A percentile compares a stretch with the other conserved stretches of the same genome.
These are phyloP conservation scores for Saccharomycopsis lassenensis DNA, from an alignment of 805 yeast genomes.

Conservation along the genomic window DNA sequence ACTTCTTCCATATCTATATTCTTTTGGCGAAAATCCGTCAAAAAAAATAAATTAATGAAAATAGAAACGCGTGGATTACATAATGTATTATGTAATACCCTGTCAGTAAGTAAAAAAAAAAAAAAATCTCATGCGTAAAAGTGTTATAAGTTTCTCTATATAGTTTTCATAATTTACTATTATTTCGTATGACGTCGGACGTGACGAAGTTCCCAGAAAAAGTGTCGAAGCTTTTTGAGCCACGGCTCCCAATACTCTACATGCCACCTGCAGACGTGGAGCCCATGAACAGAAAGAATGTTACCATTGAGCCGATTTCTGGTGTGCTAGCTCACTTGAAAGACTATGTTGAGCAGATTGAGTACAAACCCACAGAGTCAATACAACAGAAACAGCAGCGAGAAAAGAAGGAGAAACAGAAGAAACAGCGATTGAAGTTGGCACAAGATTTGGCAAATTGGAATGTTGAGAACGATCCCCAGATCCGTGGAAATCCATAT, in stretches of 20 bases:
- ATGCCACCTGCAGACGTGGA: conserved; percentile 36
- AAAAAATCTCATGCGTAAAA: too few relatives aligned
- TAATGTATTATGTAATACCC: conserved; percentile 7
- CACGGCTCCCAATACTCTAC: conserved; percentile 39
- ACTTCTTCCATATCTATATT: neutral
- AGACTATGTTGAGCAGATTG: conserved; percentile 19
- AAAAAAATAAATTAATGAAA: neutral
- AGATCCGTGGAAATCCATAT: conserved; percentile 60
- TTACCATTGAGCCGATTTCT: conserved; percentile 33
- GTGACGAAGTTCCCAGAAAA: conserved; percentile 22
- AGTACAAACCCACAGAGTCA: conserved; percentile 25
- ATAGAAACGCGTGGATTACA: neutral
- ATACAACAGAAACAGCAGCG: conserved; percentile 23
- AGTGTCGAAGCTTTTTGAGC: conserved; percentile 43
- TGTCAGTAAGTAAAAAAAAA: conserved; percentile 7
- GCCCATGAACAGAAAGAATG: conserved; percentile 34
- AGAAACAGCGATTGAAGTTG: conserved; percentile 2
- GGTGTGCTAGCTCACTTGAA: conserved; percentile 20
- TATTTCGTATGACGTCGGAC: conserved; percentile 25
- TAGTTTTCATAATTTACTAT: neutral
- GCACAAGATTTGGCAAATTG: conserved; percentile 23
- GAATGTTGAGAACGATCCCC: conserved; percentile 49
- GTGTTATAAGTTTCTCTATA: too few relatives aligned
- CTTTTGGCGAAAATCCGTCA: neutral
- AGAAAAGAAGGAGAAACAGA: conserved; percentile 20